Base-by-base conservation (phyloP, 306 rosid species). In the Biancaea sappan region DNA sequence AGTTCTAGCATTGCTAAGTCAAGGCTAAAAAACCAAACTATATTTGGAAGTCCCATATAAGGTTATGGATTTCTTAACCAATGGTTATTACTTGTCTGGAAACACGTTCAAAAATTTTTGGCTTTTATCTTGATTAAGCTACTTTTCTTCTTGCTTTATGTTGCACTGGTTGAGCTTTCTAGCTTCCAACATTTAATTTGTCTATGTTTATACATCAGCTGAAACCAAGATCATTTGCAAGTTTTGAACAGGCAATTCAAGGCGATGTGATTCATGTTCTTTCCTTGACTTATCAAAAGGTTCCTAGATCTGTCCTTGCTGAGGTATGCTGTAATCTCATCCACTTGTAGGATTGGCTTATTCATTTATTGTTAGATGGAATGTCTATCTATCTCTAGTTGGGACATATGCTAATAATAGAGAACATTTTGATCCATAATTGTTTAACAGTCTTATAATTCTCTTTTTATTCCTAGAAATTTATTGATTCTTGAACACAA, bases 281-380 rank as follows among this genome's bases (percentile, higher is more conserved):
- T 68, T 91, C 98, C 75, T 31, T 93, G 80, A 86, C 92, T 26
- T 93, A 91, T 77, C 97, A 91, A 66, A 93, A 81, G 87, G 85
- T 89, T 79, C 88, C 97, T 26, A 86, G 93, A 84, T 64, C 96
- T 60, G 96, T 93, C 51, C 96, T 93, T 80, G 97, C 97, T 37
- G 97, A 93, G 98, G 98, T 93, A 89, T 61, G 75, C 61, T 70
- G 37, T 63, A 41, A 35, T 52, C 40, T 31, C 57, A 38, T 73
- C 41, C 72, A n/a, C 67, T 56, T 52, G 63, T 50, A 16, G 38
- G 38, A 50, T 24, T 57, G 32, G 46, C 62, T 12, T 31, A 8
- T 65, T 46, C 34, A 37, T 75, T 37, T 28, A 54, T 56, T 40
- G n/a, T n/a, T 34, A 2, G 6, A 0, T 34, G 37, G 57, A 32